Evolutionary conservation across 371 early-diverging fungal genomes (phyloP).

Genomic region (Fennellomyces sp.): DNA sequence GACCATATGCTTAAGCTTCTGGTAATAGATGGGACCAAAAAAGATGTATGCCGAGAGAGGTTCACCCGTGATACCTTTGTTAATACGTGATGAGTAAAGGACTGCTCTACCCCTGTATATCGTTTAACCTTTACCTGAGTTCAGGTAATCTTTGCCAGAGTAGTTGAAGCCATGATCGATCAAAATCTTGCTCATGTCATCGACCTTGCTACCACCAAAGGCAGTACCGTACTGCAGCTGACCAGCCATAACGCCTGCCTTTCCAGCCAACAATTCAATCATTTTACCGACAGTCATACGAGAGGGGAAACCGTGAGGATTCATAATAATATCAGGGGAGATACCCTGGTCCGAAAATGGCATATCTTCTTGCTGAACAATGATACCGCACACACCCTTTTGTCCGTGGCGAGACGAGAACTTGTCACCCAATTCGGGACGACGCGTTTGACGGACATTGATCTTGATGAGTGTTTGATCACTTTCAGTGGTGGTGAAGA

Average conservation of each 20-base stretch:
- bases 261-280: constrained; percentile 98
- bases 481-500: constrained; percentile 93
- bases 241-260: constrained; percentile 97
- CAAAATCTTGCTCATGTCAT: constrained; percentile 94
- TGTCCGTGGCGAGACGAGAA: constrained; percentile 99
- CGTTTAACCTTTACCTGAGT: constrained; percentile 63
- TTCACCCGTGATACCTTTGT: constrained; percentile 84
- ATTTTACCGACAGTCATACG: constrained; percentile 99
- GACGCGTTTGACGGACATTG: constrained; percentile 95
- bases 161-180: constrained; percentile 97
- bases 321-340: constrained; percentile 99
- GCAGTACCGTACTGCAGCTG: constrained; percentile 97
- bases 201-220: constrained; percentile 96
- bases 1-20: constrained; percentile 99
- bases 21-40: constrained; percentile 99
- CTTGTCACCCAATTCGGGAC: constrained; percentile 99
- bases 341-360: constrained; percentile 98
- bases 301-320: constrained; percentile 99
- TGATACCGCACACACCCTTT: constrained; percentile 99
- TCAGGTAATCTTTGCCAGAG: constrained; percentile 99
- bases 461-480: constrained; percentile 96
- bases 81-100: too few species aligned
- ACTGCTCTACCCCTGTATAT: too few species aligned
- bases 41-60: constrained; percentile 95
- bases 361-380: constrained; percentile 98